Evolutionary conservation across 345 rosid genomes (phyloP).

Genomic region (Aquilaria malaccensis): DNA sequence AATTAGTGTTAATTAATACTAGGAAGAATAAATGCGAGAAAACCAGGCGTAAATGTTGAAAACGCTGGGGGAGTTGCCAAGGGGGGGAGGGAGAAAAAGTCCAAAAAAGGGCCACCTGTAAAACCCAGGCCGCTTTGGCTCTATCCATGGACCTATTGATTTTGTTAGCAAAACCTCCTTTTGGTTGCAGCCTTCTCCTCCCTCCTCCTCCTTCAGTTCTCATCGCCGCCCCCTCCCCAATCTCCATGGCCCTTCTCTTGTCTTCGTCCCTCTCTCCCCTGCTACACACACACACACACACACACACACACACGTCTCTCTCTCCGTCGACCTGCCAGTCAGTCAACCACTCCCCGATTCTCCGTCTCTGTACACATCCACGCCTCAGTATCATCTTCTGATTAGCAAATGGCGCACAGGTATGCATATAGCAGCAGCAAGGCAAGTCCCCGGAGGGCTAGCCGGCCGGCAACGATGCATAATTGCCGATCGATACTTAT

Average conservation of each 20-base stretch:
- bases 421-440: too few species aligned
- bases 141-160: constrained; percentile 17
- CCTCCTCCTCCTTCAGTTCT: background rate
- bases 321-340: too few species aligned
- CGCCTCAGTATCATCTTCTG: too few species aligned
- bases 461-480: background rate
- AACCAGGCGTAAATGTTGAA: too few species aligned
- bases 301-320: too few species aligned
- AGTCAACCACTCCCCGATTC: too few species aligned
- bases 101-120: constrained; percentile 20
- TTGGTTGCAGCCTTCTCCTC: constrained; percentile 15
- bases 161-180: background rate
- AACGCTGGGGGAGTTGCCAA: too few species aligned
- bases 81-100: constrained; percentile 5
- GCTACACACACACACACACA: background rate
- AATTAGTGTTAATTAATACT: too few species aligned
- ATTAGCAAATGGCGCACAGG: too few species aligned
- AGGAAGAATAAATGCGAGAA: too few species aligned
- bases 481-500: background rate
- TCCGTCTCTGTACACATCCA: too few species aligned
- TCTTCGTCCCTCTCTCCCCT: background rate
- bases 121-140: constrained; percentile 30
- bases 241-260: constrained; percentile 13
- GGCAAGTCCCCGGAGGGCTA: background rate
- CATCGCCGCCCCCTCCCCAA: background rate